These are phyloP conservation scores for Ophiostoma himal-ulmi DNA, from an alignment of 2,329 filamentous ascomycete species.

Conservation along the genomic window DNA sequence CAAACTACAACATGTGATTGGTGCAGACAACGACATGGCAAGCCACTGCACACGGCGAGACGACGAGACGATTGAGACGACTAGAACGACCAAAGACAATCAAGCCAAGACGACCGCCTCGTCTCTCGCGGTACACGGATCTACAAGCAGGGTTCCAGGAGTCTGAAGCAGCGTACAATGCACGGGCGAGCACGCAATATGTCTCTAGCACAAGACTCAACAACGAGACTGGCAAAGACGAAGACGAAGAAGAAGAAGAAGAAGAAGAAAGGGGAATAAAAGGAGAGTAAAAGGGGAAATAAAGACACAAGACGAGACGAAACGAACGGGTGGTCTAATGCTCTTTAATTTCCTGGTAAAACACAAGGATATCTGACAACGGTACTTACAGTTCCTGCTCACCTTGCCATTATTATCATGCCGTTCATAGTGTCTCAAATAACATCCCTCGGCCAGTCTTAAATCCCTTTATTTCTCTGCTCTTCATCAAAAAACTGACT, in stretches of 20 bases:
- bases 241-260: background rate
- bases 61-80: background rate
- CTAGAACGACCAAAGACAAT: no score
- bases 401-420: no score
- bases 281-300: background rate
- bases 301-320: slow-evolving; percentile 7
- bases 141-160: background rate
- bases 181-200: slow-evolving; percentile 9
- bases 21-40: background rate
- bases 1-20: slow-evolving; percentile 1
- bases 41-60: background rate
- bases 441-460: no score
- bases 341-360: no score
- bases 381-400: no score
- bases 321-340: background rate
- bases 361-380: no score
- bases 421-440: no score
- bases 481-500: background rate
- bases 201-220: slow-evolving; percentile 5
- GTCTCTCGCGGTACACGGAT: background rate
- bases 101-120: no score
- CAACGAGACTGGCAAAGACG: background rate
- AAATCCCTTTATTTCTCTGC: background rate
- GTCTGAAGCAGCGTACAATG: background rate
- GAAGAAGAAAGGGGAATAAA: background rate